Percentiles rank a stretch among this genome's conserved stretches.
Evolutionary conservation across 352 stramenopile genomes (phyloP).

Genomic region (Phytophthora melonis): DNA sequence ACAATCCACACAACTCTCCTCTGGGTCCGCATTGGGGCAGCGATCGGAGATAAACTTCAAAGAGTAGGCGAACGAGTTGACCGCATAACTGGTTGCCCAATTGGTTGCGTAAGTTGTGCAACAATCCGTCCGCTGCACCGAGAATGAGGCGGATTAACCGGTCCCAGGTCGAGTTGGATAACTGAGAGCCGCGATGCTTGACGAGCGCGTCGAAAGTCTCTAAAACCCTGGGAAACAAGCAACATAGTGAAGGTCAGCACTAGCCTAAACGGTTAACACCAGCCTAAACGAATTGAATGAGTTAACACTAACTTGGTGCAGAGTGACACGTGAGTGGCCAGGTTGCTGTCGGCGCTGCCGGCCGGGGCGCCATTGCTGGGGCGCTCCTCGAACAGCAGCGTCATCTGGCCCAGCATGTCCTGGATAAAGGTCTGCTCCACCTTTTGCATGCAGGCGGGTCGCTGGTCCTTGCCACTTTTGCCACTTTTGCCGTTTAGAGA

Average conservation of each 20-base stretch:
- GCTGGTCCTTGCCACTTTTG: conserved; percentile 56
- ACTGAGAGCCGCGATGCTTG: conserved; percentile 64
- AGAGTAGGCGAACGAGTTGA: conserved; percentile 77
- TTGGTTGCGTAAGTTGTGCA: conserved; percentile 78
- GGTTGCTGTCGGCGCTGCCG: conserved; percentile 34
- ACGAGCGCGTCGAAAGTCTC: conserved; percentile 82
- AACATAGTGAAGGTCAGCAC: background rate
- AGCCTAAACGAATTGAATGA: conserved; percentile 1
- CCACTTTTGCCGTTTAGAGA: conserved; percentile 24
- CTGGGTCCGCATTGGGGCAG: conserved; percentile 72
- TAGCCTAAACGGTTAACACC: background rate
- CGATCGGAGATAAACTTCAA: conserved; percentile 84
- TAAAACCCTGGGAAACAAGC: conserved; percentile 54
- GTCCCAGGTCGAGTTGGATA: conserved; percentile 86
- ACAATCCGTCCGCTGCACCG: conserved; percentile 75
- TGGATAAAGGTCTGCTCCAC: conserved; percentile 89
- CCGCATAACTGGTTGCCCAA: conserved; percentile 82
- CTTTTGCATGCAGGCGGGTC: conserved; percentile 81
- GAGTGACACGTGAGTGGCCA: conserved; percentile 78
- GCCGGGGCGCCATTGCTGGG: conserved; percentile 32
- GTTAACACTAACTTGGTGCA: conserved; percentile 63
- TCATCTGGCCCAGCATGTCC: conserved; percentile 90
- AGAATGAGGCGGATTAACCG: conserved; percentile 83
- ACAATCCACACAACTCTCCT: conserved; percentile 77
- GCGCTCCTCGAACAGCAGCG: conserved; percentile 87